A percentile compares a stretch with the other conserved stretches of the same genome.
Conservation (phyloP, 257 asterid species). For the Perilla frutescens region DNA sequence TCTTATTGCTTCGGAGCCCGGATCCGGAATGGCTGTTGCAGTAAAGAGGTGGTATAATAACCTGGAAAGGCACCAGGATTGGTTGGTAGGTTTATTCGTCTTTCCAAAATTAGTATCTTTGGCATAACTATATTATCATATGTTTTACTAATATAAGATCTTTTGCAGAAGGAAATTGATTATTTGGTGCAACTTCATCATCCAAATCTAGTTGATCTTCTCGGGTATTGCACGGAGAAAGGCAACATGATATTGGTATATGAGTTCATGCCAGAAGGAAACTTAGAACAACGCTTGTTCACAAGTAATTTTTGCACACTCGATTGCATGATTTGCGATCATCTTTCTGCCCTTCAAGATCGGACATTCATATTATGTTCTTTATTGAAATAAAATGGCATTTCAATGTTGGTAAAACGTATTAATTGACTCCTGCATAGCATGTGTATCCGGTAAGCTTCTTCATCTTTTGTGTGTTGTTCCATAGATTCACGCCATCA, state of each 20-base stretch:
- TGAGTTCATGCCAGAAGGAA: constrained; percentile 61
- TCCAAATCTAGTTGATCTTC: constrained; percentile 56
- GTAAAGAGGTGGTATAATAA: constrained; percentile 5
- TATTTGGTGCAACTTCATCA: constrained; percentile 56
- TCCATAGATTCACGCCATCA: constrained; percentile 1
- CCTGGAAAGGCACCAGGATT: neutral
- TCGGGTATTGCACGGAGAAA: constrained; percentile 50
- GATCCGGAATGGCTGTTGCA: constrained; percentile 22
- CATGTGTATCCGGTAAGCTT: neutral
- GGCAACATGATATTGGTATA: constrained; percentile 54
- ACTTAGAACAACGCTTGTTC: constrained; percentile 54
- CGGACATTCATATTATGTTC: neutral
- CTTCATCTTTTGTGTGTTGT: neutral
- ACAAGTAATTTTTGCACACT: constrained; percentile 34
- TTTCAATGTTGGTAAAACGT: neutral
- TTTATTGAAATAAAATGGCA: neutral
- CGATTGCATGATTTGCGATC: neutral
- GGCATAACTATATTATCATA: neutral
- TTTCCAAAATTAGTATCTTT: neutral
- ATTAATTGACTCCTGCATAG: neutral
- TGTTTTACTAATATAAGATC: neutral
- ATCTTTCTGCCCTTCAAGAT: neutral
- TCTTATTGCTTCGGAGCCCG: constrained; percentile 18
- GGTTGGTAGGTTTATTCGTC: neutral
- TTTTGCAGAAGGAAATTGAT: constrained; percentile 48